Conservation (phyloP, 2,329 filamentous ascomycete genomes). For the Elsinoe fawcettii region DNA sequence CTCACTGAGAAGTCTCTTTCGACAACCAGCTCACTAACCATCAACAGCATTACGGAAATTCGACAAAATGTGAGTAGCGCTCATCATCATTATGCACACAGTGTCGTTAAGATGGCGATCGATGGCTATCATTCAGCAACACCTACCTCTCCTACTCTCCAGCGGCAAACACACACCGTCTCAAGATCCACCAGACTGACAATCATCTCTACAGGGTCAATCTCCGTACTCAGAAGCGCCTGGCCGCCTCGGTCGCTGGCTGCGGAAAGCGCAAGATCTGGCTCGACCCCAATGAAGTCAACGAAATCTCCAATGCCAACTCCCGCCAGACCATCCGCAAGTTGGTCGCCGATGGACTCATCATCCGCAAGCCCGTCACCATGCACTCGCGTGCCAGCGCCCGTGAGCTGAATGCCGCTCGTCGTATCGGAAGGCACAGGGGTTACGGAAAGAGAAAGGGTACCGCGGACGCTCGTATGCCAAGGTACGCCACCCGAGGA, state of each 20-base stretch:
- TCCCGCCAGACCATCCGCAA: constrained; percentile 99
- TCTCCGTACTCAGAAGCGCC: constrained; percentile 99
- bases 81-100: not conserved
- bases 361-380: constrained; percentile 99
- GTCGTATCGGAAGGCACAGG: constrained; percentile 93
- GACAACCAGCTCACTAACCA: constrained; percentile 16
- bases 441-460: constrained; percentile 99
- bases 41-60: constrained; percentile 16
- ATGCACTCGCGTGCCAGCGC: constrained; percentile 98
- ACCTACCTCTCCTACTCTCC: not conserved
- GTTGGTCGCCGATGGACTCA: constrained; percentile 98
- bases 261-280: constrained; percentile 99
- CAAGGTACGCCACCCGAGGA: constrained; percentile 58
- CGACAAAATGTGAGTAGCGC: constrained; percentile 15
- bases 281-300: constrained; percentile 99
- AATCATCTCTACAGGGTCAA: constrained; percentile 68
- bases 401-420: constrained; percentile 87
- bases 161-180: not conserved
- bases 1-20: constrained; percentile 13
- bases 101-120: not conserved
- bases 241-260: constrained; percentile 96
- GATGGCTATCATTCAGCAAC: not conserved
- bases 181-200: constrained; percentile 12
- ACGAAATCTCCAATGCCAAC: constrained; percentile 99
- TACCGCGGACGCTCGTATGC: constrained; percentile 99